Evolutionary conservation across 768 basidiomycete species (phyloP), one percentile per base, ranked within the genome.

Genomic region (Mycena haematopus): DNA sequence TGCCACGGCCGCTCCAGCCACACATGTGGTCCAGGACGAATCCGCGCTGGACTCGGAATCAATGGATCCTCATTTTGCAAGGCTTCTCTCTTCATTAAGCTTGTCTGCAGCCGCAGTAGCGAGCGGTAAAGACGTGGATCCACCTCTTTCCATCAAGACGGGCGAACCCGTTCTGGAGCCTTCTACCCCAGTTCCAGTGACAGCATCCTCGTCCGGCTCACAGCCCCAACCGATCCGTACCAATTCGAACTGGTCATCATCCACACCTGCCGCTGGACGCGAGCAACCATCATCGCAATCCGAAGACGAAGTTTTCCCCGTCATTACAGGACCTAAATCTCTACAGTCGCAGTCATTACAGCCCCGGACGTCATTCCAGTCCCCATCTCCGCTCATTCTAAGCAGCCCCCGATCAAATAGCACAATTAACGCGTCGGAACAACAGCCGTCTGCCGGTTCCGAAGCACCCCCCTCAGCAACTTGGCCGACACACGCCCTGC

Each of bases 41-140:
- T 36, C 74, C 65, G 69, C 70, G 65, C 56, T 74, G 49, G 71
- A 74, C 25, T 60, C 75, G 21, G 74, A 78, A 45, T 62, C 74
- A 52, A 74, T 89, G 66, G 89, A 92, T 70, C 87, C 89, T 33
- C 89, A 91, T 65, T 84, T 92, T 71, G 89, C 90, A 21, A 81
- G 85, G 31, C 78, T 92, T 9, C 76, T 92, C 53, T 84, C 80
- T 47, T 85, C 84, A 6, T 77, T 92, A 52, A 84, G 86, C 8
- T 73, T 86, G 49, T 91, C 90, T 36, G 82, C 81, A 33, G 68
- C 73, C 19, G 69, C 76, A 45, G 70, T 76, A 42, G 53, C 57
- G 25, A 56, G 53, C 42, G 57, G 64, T 49, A 62, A 69, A 25
- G 58, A 29, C 17, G 46, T 14, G 44, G 61, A 60, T 42, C 58